Percentiles rank a stretch among this genome's conserved stretches.
phyloP scores from a whole-genome alignment of 345 rosid species.

The Rhizophora mangle region DNA sequence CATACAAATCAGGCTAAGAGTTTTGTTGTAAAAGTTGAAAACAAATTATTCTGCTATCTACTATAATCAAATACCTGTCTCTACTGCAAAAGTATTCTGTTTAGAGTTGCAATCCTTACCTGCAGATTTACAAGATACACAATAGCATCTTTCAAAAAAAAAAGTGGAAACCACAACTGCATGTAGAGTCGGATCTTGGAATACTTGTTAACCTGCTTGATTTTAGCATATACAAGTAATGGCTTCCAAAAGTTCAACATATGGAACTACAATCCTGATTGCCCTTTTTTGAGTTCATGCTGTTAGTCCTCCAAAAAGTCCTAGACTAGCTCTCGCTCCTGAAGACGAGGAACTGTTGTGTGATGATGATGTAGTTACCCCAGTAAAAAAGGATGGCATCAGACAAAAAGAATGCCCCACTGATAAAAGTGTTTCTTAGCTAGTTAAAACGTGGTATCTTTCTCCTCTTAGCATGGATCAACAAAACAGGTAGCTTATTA shows the following conservation, averaged over 20 bases:
- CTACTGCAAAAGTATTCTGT: background rate
- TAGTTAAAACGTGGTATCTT: constrained; percentile 92
- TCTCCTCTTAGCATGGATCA: constrained; percentile 80
- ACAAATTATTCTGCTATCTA: background rate
- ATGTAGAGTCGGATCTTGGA: constrained; percentile 97
- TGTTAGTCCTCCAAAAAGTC: constrained; percentile 58
- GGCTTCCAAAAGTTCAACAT: constrained; percentile 19
- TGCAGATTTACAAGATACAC: constrained; percentile 81
- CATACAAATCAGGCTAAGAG: background rate
- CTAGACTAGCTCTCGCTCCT: constrained; percentile 63
- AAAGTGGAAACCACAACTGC: constrained; percentile 78
- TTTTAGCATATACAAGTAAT: constrained; percentile 89
- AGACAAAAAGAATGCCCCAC: constrained; percentile 87
- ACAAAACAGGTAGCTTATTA: constrained; percentile 64
- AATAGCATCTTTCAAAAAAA: constrained; percentile 88
- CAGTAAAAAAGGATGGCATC: constrained; percentile 85
- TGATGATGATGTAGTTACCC: constrained; percentile 74
- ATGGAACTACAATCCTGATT: constrained; percentile 18
- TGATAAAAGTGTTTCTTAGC: constrained; percentile 92
- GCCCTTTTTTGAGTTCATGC: constrained; percentile 16
- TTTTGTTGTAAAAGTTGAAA: background rate
- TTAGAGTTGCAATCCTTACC: constrained; percentile 14
- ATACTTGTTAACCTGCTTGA: constrained; percentile 95
- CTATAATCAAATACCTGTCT: constrained; percentile 3
- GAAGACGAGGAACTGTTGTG: constrained; percentile 89